phyloP scores from a whole-genome alignment of 1,284 basidiomycete species.

The Moniliella sp. region DNA sequence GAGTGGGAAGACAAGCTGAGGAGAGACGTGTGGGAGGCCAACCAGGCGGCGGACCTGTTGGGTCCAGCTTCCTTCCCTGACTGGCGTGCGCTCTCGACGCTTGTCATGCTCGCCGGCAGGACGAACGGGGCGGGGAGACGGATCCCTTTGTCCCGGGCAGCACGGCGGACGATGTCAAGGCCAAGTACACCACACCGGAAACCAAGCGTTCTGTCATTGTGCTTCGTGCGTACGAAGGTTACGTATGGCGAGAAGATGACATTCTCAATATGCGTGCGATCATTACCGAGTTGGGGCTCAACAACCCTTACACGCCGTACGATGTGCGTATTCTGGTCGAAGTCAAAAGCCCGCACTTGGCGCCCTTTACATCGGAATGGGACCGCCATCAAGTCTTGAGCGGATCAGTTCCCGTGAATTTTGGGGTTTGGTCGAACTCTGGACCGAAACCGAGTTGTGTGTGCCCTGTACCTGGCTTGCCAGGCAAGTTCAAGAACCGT shows the following conservation, averaged over 20 bases:
- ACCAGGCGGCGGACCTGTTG: conserved; percentile 15
- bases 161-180: conserved; percentile 1
- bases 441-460: conserved; percentile 32
- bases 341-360: conserved; percentile 24
- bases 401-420: conserved; percentile 31
- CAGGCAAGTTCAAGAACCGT: conserved; percentile 30
- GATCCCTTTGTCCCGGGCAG: too few species aligned
- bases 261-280: conserved; percentile 32
- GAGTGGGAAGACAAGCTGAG: conserved; percentile 27
- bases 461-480: conserved; percentile 31
- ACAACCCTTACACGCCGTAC: conserved; percentile 32
- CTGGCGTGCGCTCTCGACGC: conserved; percentile 29
- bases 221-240: conserved; percentile 30
- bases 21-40: conserved; percentile 21
- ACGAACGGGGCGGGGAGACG: conserved; percentile 15
- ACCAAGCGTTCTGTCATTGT: conserved; percentile 31
- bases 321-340: conserved; percentile 33
- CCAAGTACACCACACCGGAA: conserved; percentile 18
- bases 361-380: conserved; percentile 32
- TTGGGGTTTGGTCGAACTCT: conserved; percentile 33
- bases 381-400: conserved; percentile 29
- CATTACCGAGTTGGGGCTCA: conserved; percentile 31
- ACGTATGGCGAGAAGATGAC: conserved; percentile 32
- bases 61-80: conserved; percentile 23
- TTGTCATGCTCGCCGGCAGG: conserved; percentile 25